Conservation (phyloP, 2,329 filamentous ascomycete genomes). For the Neonectria ditissima region DNA sequence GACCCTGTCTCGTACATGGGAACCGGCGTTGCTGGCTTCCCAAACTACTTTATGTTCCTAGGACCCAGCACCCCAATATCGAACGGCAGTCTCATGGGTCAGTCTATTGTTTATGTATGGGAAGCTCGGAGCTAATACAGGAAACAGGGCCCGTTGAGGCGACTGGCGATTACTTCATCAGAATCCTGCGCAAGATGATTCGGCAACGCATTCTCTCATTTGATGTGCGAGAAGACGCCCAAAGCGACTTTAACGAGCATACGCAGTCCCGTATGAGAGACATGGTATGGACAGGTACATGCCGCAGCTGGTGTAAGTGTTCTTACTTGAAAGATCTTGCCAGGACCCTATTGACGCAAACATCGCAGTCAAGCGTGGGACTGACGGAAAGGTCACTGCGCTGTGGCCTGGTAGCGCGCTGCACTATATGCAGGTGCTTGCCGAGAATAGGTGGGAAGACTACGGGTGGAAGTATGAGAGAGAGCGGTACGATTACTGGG, state of each 20-base stretch:
- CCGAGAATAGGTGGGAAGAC: constrained; percentile 43
- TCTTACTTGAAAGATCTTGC: neutral
- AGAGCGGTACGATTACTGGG: constrained; percentile 40
- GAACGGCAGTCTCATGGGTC: constrained; percentile 41
- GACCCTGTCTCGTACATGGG: constrained; percentile 48
- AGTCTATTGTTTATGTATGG: neutral
- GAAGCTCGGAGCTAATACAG: neutral
- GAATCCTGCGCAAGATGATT: constrained; percentile 41
- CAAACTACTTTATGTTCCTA: constrained; percentile 47
- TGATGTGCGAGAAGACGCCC: constrained; percentile 46
- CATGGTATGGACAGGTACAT: constrained; percentile 58
- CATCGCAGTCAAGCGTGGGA: constrained; percentile 38
- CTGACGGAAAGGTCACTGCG: constrained; percentile 55
- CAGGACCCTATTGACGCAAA: neutral
- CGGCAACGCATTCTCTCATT: constrained; percentile 36
- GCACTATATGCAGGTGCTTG: constrained; percentile 59
- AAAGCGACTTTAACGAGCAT: constrained; percentile 59
- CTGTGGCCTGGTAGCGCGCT: constrained; percentile 58
- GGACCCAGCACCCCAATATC: constrained; percentile 48
- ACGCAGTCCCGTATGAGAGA: constrained; percentile 56
- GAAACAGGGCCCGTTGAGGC: constrained; percentile 41
- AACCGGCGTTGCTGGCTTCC: constrained; percentile 44
- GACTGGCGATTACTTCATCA: constrained; percentile 44
- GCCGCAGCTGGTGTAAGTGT: constrained; percentile 58
- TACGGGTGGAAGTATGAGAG: constrained; percentile 38